Conservation (phyloP, 108 stramenopile genomes). For the Cyclotella choctawhatcheeana region DNA sequence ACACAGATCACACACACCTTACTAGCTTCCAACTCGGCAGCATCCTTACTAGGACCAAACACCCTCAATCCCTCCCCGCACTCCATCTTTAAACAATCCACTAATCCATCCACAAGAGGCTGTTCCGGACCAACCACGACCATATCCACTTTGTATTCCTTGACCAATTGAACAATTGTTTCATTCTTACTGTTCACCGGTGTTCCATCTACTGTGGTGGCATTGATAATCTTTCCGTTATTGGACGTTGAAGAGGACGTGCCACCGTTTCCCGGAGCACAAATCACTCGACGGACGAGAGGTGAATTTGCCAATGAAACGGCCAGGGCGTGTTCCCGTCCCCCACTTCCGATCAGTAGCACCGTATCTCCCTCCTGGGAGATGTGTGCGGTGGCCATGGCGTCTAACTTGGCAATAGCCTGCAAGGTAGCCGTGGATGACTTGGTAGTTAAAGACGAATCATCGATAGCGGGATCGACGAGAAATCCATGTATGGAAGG, state of each 20-base stretch:
- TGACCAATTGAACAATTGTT: constrained; percentile 70
- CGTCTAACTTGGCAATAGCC: constrained; percentile 50
- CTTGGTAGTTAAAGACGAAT: constrained; percentile 28
- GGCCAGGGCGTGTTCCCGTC: constrained; percentile 88
- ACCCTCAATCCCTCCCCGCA: constrained; percentile 84
- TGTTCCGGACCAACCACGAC: constrained; percentile 97
- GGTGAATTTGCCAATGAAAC: constrained; percentile 84
- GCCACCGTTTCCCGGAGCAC: constrained; percentile 90
- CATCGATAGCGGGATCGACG: constrained; percentile 24
- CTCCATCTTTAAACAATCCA: constrained; percentile 80
- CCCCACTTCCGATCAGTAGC: constrained; percentile 87
- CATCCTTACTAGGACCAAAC: constrained; percentile 95
- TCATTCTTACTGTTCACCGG: constrained; percentile 74
- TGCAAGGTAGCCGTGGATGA: constrained; percentile 29
- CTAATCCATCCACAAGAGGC: constrained; percentile 94
- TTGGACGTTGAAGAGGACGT: constrained; percentile 57
- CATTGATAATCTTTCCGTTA: constrained; percentile 70
- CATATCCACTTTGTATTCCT: constrained; percentile 71
- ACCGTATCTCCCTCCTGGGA: constrained; percentile 60
- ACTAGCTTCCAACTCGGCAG: constrained; percentile 95
- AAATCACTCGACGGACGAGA: constrained; percentile 69
- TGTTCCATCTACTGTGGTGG: constrained; percentile 47
- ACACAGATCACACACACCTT: constrained; percentile 58
- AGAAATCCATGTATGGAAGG: constrained; percentile 21
- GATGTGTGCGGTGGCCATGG: constrained; percentile 41